Base-by-base conservation (phyloP, 257 asterid genomes). In the Lithospermum erythrorhizon region DNA sequence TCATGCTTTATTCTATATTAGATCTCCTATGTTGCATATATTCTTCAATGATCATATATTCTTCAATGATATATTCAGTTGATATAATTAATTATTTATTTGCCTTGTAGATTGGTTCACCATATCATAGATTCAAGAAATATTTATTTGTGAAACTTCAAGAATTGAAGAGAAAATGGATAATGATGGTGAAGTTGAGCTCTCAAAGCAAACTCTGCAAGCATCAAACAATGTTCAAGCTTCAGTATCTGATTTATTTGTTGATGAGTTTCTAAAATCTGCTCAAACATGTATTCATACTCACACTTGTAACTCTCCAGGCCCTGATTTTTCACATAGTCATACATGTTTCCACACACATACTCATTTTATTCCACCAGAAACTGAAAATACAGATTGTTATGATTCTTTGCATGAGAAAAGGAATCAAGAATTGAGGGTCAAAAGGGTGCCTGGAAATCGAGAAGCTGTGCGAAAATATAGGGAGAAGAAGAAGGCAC, bases 331-430 rank as follows among this genome's bases (percentile, higher is more conserved):
- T 19, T n/a, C 75, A 6, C 94, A 85, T 56, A 81, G 84, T 13
- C 94, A 85, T 81, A 82, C 94, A 8, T 85, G 94, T 53, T 76
- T 80, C 71, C 94, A 82, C 65, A 75, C 83, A 6, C 94, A 82
- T 79, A 79, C 90, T 19, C 75, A 58, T 37, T 35, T 80, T n/a
- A 29, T 79, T 67, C 82, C 79, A 0, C 57, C 80, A 6, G 70
- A 59, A 6, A 48, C 64, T 6, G 70, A 72, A 6, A 6, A 59
- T 13, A 29, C 0, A 21, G 59, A 68, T 5, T 53, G 20, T 16
- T 62, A 61, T 7, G 56, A 56, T 23, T 21, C 21, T 16, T 10
- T 32, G 4, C 22, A 19, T 9, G 57, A 53, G 13, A 19, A 53
- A 20, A 53, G 48, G 21, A 60, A 51, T 53, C 72, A 69, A 24